Evolutionary conservation across 192 early-diverging fungal genomes (phyloP).

Genomic region (Lunasporangiospora selenospora): DNA sequence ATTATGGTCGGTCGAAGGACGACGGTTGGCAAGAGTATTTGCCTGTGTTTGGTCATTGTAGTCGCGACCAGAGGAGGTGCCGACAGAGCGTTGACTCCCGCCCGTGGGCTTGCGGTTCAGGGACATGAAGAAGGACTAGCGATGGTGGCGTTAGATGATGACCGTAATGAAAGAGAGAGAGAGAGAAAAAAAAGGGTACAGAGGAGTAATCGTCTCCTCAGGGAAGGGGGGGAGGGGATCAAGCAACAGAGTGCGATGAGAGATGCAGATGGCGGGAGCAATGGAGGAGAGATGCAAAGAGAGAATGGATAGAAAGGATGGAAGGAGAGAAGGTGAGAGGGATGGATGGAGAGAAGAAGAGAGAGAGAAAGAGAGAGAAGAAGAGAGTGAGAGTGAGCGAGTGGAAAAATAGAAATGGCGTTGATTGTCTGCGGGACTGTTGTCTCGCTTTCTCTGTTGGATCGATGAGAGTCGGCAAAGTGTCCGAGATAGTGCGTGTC

Average conservation of each 20-base stretch:
- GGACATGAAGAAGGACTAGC: too few relatives aligned
- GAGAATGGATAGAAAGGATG: background rate
- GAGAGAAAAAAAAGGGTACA: too few relatives aligned
- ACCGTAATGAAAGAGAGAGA: too few relatives aligned
- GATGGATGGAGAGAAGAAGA: too few relatives aligned
- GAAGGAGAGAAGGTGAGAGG: background rate
- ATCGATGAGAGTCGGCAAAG: too few relatives aligned
- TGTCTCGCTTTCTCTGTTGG: too few relatives aligned
- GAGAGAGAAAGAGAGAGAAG: background rate
- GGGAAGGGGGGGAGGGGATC: background rate
- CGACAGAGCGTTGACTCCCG: conserved; percentile 5
- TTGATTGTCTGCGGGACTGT: too few relatives aligned
- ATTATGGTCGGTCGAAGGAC: conserved; percentile 14
- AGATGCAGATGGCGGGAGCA: background rate
- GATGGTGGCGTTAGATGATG: too few relatives aligned
- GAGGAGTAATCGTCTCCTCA: background rate
- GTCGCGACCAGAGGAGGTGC: conserved; percentile 22
- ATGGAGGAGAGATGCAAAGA: conserved; percentile 1
- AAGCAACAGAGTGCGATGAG: background rate
- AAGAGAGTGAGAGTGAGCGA: background rate
- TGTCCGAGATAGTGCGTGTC: too few relatives aligned
- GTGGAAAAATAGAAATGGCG: background rate
- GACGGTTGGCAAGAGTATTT: conserved; percentile 46
- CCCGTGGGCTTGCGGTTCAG: conserved; percentile 15
- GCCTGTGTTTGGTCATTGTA: conserved; percentile 14